Base-by-base conservation (phyloP, 2,329 filamentous ascomycete species). In the Xylaria arbuscula region DNA sequence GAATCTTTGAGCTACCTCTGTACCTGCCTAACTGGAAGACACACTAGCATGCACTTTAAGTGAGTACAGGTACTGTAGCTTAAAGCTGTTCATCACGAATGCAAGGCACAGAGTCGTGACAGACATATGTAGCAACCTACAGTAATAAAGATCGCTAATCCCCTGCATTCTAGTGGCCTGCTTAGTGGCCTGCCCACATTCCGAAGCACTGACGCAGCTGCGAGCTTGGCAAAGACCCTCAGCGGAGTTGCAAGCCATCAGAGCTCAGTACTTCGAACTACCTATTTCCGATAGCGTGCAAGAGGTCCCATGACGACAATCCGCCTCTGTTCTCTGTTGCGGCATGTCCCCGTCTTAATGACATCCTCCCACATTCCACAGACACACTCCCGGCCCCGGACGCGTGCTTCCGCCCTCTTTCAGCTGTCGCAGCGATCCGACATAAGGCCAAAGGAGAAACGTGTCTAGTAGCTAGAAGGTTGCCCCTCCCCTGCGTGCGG, bases 341-440 rank as follows among this genome's bases (percentile, higher is more conserved):
- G 38, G 36, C 54, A 50, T 58, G 54, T 58, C 51, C 36, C n/a
- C 47, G 56, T 67, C 60, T 63, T 64, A 48, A 62, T 62, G 58
- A 61, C 19, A 60, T 34, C 63, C 68, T 66, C 66, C 68, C 65
- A 70, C 68, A 59, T 58, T 64, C 58, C 68, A 57, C n/a, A 45
- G 13, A 15, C 40, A 45, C 50, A 51, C 48, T 50, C 36, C 40
- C 13, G 53, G 42, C 48, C 42, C 50, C 58, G 59, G 68, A 66
- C 62, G 36, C 61, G 34, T 42, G 38, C 62, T 69, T 63, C 68
- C 63, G 53, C 59, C 64, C 65, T 63, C 59, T 64, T 65, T 63
- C 55, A 62, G 34, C 40, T 47, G 22, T 47, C 32, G 61, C 34
- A 51, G 56, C 55, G 36, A 60, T 57, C 64, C 22, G 28, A 62